Evolutionary conservation across 2,329 filamentous ascomycete species (phyloP).

Genomic region (Dothideomycetes sp.): DNA sequence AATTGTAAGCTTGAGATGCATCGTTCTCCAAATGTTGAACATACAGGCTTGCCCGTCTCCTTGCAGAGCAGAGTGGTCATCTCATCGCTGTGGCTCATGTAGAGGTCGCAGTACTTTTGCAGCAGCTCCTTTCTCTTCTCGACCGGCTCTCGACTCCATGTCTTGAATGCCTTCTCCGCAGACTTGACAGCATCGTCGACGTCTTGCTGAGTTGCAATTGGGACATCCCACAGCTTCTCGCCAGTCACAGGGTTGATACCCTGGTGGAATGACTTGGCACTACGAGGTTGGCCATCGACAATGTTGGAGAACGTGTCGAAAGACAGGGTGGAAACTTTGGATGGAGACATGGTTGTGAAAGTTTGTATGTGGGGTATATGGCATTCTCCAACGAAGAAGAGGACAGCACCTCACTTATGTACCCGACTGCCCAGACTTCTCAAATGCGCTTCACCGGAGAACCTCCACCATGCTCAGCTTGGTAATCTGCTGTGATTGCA

Average conservation of each 20-base stretch:
- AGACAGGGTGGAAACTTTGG: constrained; percentile 27
- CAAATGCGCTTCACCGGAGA: too few relatives aligned
- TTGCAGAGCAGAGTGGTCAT: constrained; percentile 23
- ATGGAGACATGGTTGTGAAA: constrained; percentile 33
- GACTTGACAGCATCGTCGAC: constrained; percentile 26
- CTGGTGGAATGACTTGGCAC: constrained; percentile 16
- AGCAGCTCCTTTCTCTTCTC: constrained; percentile 26
- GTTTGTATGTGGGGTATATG: too few relatives aligned
- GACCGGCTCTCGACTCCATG: constrained; percentile 20
- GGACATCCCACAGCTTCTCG: constrained; percentile 25
- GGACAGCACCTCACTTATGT: too few relatives aligned
- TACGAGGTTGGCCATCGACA: constrained; percentile 24
- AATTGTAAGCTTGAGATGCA: constrained; percentile 8
- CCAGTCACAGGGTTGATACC: constrained; percentile 24
- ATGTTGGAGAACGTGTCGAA: constrained; percentile 28
- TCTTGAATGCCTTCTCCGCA: constrained; percentile 26
- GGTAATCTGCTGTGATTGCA: too few relatives aligned
- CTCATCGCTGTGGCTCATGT: constrained; percentile 21
- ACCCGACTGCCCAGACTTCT: too few relatives aligned
- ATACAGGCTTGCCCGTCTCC: constrained; percentile 28
- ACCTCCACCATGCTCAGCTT: too few relatives aligned
- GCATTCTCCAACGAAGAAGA: too few relatives aligned
- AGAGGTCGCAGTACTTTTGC: constrained; percentile 21
- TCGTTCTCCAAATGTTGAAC: constrained; percentile 7
- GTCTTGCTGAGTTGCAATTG: constrained; percentile 25